Evolutionary conservation across 2,329 filamentous ascomycete species (phyloP).

Genomic region (Apiospora aurea): DNA sequence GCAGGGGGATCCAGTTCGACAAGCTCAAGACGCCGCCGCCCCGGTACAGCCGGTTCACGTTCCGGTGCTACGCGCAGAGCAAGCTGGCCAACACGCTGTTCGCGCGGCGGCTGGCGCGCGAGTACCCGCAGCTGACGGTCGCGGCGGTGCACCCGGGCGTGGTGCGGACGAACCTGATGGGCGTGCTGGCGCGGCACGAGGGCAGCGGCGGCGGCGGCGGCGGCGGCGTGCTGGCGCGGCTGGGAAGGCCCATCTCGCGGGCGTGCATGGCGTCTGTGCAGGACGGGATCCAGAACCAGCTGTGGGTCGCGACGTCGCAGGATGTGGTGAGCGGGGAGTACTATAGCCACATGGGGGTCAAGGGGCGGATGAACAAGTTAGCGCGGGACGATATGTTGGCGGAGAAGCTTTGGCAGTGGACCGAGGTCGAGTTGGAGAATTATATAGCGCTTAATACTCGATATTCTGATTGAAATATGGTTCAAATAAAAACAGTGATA

Average conservation of each 20-base stretch:
- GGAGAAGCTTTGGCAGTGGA: constrained; percentile 43
- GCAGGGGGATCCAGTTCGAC: constrained; percentile 29
- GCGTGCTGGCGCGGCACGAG: neutral
- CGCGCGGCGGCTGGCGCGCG: constrained; percentile 28
- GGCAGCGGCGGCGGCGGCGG: neutral
- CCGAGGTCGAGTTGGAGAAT: constrained; percentile 39
- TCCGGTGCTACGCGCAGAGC: constrained; percentile 31
- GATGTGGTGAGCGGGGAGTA: constrained; percentile 40
- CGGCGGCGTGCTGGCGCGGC: neutral
- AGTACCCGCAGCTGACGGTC: constrained; percentile 25
- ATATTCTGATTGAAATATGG: neutral
- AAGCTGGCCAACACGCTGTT: constrained; percentile 33
- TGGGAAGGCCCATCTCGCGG: neutral
- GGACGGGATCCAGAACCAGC: constrained; percentile 47
- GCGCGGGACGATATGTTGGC: constrained; percentile 37
- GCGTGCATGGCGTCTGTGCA: constrained; percentile 29
- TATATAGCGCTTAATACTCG: constrained; percentile 4
- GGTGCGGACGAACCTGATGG: constrained; percentile 23
- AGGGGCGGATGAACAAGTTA: constrained; percentile 29
- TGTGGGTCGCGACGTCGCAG: constrained; percentile 46
- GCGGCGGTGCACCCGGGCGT: constrained; percentile 27
- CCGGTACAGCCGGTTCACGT: neutral
- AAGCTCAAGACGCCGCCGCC: neutral
- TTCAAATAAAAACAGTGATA: neutral
- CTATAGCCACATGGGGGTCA: constrained; percentile 45